Base-by-base conservation (phyloP, 768 basidiomycete genomes). In the Russula sp. region DNA sequence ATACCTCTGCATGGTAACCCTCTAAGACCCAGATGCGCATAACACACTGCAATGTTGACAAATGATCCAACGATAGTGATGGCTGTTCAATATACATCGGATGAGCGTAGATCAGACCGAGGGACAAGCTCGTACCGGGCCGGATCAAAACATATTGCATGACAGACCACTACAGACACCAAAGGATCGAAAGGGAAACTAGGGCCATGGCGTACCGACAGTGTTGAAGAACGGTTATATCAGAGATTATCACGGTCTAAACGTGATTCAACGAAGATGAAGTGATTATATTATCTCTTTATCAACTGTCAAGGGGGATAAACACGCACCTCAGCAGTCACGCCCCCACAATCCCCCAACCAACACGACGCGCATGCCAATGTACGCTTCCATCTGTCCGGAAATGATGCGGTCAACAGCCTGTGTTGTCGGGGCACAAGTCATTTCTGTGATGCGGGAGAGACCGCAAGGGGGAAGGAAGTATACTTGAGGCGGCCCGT, bases 71-170 rank as follows among this genome's bases (percentile, higher is more conserved):
- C 83, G 63, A 94, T 84, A 32, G 89, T 89, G 28, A 83, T 79
- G 13, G 80, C 83, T 82, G 59, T 42, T 46, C 30, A 10, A 38
- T 49, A 51, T 24, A 20, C 24, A 48, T 60, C 16, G 22, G 26
- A 67, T 32, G n/a, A 66, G 42, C 8, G 55, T 51, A 50, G 60
- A 28, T 22, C 51, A 46, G 51, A 26, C 5, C 26, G 2, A 28
- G 49, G 14, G 14, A 22, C 8, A 42, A 42, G 46, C 2, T 1
- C 71, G 67, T 54, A 81, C 82, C 70, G 62, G 85, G 85, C 59
- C 89, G 80, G 46, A 94, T 76, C 63, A 93, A 83, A 24, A 90
- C 85, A 72, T 94, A 96, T 82, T 97, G 94, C 64, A 97, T 76
- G 9, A 96, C 93, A 50, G 83, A 79, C 91, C 92, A 95, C 84